These are phyloP conservation scores for Eremochloa ophiuroides DNA, from an alignment of 176 grass and related monocot genomes.

Conservation along the genomic window DNA sequence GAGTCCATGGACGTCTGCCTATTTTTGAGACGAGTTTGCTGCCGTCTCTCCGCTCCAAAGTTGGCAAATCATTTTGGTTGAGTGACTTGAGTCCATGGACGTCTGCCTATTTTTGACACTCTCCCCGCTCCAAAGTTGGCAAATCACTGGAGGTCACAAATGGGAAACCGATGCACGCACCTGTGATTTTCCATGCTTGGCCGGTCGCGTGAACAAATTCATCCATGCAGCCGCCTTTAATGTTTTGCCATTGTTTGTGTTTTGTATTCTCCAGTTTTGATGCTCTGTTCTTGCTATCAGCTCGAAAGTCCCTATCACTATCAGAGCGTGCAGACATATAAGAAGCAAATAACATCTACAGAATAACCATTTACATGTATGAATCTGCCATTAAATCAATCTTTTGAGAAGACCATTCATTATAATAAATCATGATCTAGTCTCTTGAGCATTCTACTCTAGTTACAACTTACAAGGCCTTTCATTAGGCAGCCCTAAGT, in stretches of 20 bases:
- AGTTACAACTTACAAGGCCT: slow-evolving; percentile 21
- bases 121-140: background rate
- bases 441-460: slow-evolving; percentile 4
- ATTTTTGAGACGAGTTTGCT: slow-evolving; percentile 21
- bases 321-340: too few species aligned
- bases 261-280: too few species aligned
- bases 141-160: background rate
- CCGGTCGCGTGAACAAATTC: background rate
- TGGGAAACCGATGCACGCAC: background rate
- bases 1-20: slow-evolving; percentile 10
- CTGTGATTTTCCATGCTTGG: slow-evolving; percentile 17
- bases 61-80: slow-evolving; percentile 31
- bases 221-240: too few species aligned
- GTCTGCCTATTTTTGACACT: too few species aligned
- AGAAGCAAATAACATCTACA: background rate
- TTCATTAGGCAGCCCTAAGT: background rate
- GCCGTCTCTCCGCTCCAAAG: slow-evolving; percentile 20
- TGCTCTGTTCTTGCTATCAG: too few species aligned
- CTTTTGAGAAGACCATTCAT: background rate
- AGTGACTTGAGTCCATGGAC: too few species aligned
- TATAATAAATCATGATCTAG: background rate
- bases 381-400: background rate
- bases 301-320: too few species aligned
- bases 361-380: background rate
- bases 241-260: too few species aligned